Base-by-base conservation (phyloP, 2,329 filamentous ascomycete species). In the Phialophora expanda region DNA sequence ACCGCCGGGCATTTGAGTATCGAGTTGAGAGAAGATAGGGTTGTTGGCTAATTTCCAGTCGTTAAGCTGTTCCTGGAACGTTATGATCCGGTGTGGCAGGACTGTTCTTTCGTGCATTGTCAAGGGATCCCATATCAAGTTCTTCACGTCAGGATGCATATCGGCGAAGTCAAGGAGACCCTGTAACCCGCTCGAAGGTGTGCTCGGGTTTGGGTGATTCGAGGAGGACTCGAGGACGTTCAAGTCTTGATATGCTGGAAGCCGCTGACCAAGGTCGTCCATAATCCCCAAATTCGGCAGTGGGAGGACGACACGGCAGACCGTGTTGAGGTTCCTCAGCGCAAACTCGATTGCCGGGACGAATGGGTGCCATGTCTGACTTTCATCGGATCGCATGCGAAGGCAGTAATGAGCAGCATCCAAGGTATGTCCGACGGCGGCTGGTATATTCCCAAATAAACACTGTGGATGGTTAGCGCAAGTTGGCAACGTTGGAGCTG, bases 261-360 rank as follows among this genome's bases (percentile, higher is more conserved):
- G 24, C 7, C 7, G 50, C 50, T 12, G 20, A 6, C 12, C 22
- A 26, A 24, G 50, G 3, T 17, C 7, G 8, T 53, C 50, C 50
- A 53, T 26, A 11, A 54, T 28, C 44, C 54, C 26, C 28, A 56
- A 26, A 7, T 56, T 67, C 5, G 62, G 65, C 24, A 66, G 53
- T 8, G 70, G 70, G 20, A 69, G 55, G 11, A 58, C 53, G 11
- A 72, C 61, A 46, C 64, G 64, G 44, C 66, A 66, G 38, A 69
- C 56, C 17, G 66, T 50, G n/a, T 61, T 67, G 54, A 72, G 57
- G 44, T 72, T 68, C 12, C 61, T 64, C 34, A 62, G 62, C n/a
- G 55, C 30, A 26, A 32, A 59, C n/a, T 38, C 30, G 44, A 64
- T 64, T 7, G 55, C 24, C 12, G 57, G 12, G 17, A 5, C 54